A percentile compares a stretch with the other conserved stretches of the same genome.
Conservation (phyloP, 2,329 filamentous ascomycete genomes). For the Pseudocercospora eumusae region DNA sequence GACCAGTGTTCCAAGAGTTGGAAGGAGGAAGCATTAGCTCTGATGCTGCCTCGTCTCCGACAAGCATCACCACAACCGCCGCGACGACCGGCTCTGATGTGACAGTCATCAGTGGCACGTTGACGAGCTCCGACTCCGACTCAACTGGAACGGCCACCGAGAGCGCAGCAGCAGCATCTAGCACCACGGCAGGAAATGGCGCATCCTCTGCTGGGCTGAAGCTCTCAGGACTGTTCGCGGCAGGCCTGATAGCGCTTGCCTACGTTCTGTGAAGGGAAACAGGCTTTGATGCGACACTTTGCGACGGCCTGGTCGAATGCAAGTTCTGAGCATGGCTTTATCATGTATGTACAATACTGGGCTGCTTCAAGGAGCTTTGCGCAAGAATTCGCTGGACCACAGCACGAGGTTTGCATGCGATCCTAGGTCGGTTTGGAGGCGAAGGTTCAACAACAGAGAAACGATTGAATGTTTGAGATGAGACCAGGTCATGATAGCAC, state of each 20-base stretch:
- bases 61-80: background rate
- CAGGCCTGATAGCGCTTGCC: background rate
- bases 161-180: background rate
- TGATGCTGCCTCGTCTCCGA: background rate
- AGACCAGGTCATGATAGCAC: background rate
- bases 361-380: background rate
- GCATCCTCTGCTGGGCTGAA: background rate
- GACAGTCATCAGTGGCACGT: background rate
- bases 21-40: constrained; percentile 3
- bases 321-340: background rate
- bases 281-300: background rate
- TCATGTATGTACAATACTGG: background rate
- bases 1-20: constrained; percentile 5
- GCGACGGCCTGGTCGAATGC: background rate
- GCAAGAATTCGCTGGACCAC: background rate
- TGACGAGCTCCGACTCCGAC: constrained; percentile 2
- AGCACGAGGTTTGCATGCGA: background rate
- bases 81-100: constrained; percentile 1
- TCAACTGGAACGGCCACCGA: background rate
- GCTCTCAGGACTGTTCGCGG: background rate
- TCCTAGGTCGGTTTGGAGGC: background rate
- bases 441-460: background rate
- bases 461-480: background rate
- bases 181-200: background rate
- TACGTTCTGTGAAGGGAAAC: background rate